Conservation (phyloP, 73 alveolate species). For the Paramecium pentaurelia region DNA sequence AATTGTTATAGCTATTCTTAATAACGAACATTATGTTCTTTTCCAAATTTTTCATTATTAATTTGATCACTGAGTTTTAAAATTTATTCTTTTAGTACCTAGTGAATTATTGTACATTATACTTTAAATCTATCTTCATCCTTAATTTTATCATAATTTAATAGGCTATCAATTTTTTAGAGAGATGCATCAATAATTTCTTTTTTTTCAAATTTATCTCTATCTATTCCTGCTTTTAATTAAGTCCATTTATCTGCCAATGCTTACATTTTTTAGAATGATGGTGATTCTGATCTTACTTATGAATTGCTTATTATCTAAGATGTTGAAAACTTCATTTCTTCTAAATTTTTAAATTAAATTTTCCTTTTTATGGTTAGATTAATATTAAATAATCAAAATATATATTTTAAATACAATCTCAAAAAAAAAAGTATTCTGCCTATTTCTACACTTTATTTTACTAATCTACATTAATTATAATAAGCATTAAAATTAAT, state of each 20-base stretch:
- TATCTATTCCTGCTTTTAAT: slow-evolving; percentile 6
- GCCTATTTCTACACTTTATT: neutral
- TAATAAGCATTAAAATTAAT: too few relatives aligned
- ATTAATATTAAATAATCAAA: neutral
- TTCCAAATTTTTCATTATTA: neutral
- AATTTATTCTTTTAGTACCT: neutral
- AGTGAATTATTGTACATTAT: neutral
- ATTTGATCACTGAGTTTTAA: neutral
- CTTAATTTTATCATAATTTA: slow-evolving; percentile 23
- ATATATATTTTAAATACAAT: neutral
- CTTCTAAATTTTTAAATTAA: neutral
- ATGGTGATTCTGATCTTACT: slow-evolving; percentile 19
- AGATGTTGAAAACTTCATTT: slow-evolving; percentile 9
- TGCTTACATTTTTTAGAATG: slow-evolving; percentile 28
- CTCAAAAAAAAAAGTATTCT: neutral
- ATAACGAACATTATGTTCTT: neutral
- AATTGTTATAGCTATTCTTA: neutral
- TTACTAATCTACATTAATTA: too few relatives aligned
- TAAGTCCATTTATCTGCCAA: slow-evolving; percentile 29
- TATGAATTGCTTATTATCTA: neutral
- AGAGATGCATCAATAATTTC: slow-evolving; percentile 22
- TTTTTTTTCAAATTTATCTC: slow-evolving; percentile 17
- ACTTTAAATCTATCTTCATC: slow-evolving; percentile 37
- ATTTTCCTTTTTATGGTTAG: neutral
- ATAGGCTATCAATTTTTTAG: neutral